phyloP scores from a whole-genome alignment of 805 yeast species.

The Suhomyces xylopsoci region DNA sequence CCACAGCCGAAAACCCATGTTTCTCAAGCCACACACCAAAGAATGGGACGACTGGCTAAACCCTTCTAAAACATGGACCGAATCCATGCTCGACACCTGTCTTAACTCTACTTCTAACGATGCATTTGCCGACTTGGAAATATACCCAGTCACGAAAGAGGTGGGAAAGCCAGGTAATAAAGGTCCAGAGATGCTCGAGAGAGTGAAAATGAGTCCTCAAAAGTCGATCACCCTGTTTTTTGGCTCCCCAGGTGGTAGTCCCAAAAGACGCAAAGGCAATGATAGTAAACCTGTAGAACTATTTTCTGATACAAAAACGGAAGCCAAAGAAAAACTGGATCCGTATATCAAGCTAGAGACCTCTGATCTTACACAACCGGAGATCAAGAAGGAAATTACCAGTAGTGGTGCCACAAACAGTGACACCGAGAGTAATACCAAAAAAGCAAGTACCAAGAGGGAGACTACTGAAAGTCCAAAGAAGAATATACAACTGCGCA shows the following conservation, averaged over 20 bases:
- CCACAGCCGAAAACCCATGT: slow-evolving; percentile 76
- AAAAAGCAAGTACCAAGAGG: neutral
- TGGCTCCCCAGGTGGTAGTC: neutral
- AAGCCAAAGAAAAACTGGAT: neutral
- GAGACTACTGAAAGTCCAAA: neutral
- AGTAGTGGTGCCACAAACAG: neutral
- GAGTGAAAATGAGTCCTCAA: slow-evolving; percentile 17
- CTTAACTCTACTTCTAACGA: slow-evolving; percentile 33
- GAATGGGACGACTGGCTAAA: slow-evolving; percentile 66
- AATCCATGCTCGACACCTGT: slow-evolving; percentile 33
- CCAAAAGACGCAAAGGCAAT: neutral
- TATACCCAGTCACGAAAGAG: slow-evolving; percentile 54
- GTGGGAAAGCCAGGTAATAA: slow-evolving; percentile 64
- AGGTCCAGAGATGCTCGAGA: slow-evolving; percentile 36
- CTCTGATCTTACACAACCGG: neutral
- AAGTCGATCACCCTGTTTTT: slow-evolving; percentile 29
- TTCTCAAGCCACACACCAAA: slow-evolving; percentile 55
- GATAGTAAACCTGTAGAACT: neutral
- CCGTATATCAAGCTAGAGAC: neutral
- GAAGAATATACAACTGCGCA: neutral
- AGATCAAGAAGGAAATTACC: neutral
- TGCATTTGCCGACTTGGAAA: slow-evolving; percentile 39
- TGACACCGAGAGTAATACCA: neutral
- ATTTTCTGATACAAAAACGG: neutral
- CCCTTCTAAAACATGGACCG: slow-evolving; percentile 37